Percentiles rank a stretch among this genome's conserved stretches.
phyloP scores from a whole-genome alignment of 176 grass and related monocot species.

The Thinopyrum elongatum region DNA sequence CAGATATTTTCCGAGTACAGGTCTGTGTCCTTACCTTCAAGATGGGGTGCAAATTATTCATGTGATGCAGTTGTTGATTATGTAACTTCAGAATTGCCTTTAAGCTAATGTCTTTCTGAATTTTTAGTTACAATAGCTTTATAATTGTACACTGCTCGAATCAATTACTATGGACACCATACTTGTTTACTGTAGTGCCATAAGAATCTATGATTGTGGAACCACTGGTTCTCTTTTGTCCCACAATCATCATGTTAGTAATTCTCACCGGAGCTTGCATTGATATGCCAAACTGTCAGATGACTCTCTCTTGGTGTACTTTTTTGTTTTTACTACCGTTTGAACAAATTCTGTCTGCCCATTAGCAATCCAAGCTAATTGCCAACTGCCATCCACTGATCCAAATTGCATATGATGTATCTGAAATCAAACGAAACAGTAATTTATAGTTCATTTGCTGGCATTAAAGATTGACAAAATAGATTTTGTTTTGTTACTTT shows the following conservation, averaged over 20 bases:
- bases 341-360: not conserved
- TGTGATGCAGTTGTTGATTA: not conserved
- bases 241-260: not conserved
- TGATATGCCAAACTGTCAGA: not conserved
- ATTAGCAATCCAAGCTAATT: not conserved
- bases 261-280: not conserved
- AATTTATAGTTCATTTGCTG: not conserved
- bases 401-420: not conserved
- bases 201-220: not conserved
- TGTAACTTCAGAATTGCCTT: not conserved
- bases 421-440: not conserved
- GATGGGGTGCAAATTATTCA: not conserved
- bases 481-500: not conserved
- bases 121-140: not conserved
- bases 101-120: not conserved
- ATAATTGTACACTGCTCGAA: not conserved
- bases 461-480: not conserved
- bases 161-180: not conserved
- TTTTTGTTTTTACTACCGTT: not conserved
- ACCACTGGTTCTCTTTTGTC: not conserved
- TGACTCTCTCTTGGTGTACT: not conserved
- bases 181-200: not conserved
- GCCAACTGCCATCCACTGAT: not conserved
- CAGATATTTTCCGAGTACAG: constrained; percentile 89
- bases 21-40: constrained; percentile 38